Base-by-base conservation (phyloP, 805 yeast genomes). In the Isabelozyma rhagii region DNA sequence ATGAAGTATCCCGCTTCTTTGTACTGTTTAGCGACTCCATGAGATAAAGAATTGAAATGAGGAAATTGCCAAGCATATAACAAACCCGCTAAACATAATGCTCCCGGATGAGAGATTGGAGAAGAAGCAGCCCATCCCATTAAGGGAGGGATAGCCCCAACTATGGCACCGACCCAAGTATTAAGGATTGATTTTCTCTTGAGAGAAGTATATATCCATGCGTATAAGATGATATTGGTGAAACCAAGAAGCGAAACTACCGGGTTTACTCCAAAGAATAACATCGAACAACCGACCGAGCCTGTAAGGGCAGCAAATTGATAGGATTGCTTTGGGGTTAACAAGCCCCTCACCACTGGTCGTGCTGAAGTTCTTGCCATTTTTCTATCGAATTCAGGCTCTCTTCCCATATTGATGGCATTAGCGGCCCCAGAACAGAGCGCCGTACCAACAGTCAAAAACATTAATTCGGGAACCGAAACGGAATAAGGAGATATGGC, bases 81-180 rank as follows among this genome's bases (percentile, higher is more conserved):
- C 47, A 94, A 71, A 0, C 87, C 89, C 0, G 97, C 97, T 21
- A 94, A 72, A 62, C 92, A 83, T 98, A 98, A 93, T 3, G 96
- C 96, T 7, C 94, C 97, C 0, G 98, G 97, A 54, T 90, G 89
- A 3, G 78, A 56, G 38, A 92, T 69, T 0, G 91, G 81, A 3
- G 89, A 82, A 10, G 97, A 87, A 0, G 78, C 77, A 2, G 97
- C 97, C 99, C 99, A 94, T 2, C 99, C 99, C 99, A 94, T 94
- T 46, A 94, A 77, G 17, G 99, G 99, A 0, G 99, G 99, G 44
- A 94, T 88, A 0, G 97, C 99, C 4, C 99, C 99, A 4, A 94
- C 99, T n/a, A 94, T 66, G 0, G 99, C 99, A 15, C 99, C 99
- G 3, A 94, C 94, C 99, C 99, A 94, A 0, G 99, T 94, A 67